Evolutionary conservation across 495 filamentous ascomycete genomes (phyloP), one percentile per base, ranked within the genome.

Genomic region (Zalerion maritima): DNA sequence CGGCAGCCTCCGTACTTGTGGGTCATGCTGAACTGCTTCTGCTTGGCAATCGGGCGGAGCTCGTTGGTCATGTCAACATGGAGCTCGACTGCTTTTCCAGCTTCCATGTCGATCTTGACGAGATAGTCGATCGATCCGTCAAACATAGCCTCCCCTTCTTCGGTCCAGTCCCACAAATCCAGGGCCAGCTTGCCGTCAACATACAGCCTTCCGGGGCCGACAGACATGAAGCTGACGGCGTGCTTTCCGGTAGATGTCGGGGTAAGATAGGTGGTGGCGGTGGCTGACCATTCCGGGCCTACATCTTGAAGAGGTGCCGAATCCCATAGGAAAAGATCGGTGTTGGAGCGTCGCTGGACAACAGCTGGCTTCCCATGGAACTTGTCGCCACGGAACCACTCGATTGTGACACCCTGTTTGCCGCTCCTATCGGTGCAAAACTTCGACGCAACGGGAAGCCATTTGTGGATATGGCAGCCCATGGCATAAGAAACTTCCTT

Each of bases 171-270:
- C 72, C 72, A 78, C 5, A 71, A 76, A 47, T 89, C 75, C 31
- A 89, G 72, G 8, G 81, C 63, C 2, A 83, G 41, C 29, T 76
- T 60, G 21, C 66, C 78, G 38, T 86, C 62, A 20, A 87, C 57
- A 28, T 69, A 73, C 5, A 87, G 56, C 33, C 60, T 69, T 2
- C 77, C 80, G 0, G 78, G 78, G 0, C 82, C 82, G 16, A 80
- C 71, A 14, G 76, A 77, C 34, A 76, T 80, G 32, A 82, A 72
- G 9, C 80, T 77, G 32, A 89, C 73, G 15, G 78, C 75, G 40
- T 87, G 80, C 16, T 67, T 57, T 1, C 80, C 80, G 9, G 52
- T 61, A 2, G 51, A 47, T 14, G 54, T 65, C 4, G 72, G 58
- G 6, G 60, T 62, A 18, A 74, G 44, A 18, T 55, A 54, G 3